phyloP scores from a whole-genome alignment of 2,329 filamentous ascomycete genomes.

The Penicillium sp. region DNA sequence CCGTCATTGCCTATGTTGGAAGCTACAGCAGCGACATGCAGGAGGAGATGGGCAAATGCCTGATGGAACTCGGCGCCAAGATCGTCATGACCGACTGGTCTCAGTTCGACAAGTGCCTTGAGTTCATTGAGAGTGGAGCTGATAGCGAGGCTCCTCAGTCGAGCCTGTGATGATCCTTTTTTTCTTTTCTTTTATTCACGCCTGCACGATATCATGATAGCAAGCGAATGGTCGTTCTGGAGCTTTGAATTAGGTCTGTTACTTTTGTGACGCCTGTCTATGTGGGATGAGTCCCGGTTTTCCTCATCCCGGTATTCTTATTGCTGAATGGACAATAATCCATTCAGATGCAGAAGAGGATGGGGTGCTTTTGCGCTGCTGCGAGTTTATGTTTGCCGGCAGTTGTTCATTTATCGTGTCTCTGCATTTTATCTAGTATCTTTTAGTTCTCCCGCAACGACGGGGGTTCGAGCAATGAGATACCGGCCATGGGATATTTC shows the following conservation, averaged over 20 bases:
- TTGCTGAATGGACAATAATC: background rate
- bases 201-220: slow-evolving; percentile 34
- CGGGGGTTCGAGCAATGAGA: slow-evolving; percentile 11
- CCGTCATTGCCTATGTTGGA: slow-evolving; percentile 80
- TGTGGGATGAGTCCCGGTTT: background rate
- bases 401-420: slow-evolving; percentile 2
- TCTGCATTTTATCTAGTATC: slow-evolving; percentile 9
- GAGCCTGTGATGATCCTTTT: slow-evolving; percentile 10
- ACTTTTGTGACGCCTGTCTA: background rate
- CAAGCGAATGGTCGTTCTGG: slow-evolving; percentile 30
- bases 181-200: background rate
- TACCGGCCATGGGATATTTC: slow-evolving; percentile 1
- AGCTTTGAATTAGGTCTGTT: slow-evolving; percentile 13
- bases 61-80: slow-evolving; percentile 61
- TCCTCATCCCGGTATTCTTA: background rate
- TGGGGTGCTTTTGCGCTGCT: background rate
- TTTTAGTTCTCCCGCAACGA: slow-evolving; percentile 10
- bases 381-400: background rate
- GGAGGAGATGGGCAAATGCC: slow-evolving; percentile 62
- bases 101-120: slow-evolving; percentile 45
- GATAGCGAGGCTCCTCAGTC: slow-evolving; percentile 14
- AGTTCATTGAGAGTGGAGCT: slow-evolving; percentile 39
- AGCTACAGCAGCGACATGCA: slow-evolving; percentile 65
- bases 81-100: slow-evolving; percentile 57
- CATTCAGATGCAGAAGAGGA: background rate